These are phyloP conservation scores for Xerocomus brunneocitrinus DNA, from an alignment of 768 basidiomycete species.

Conservation along the genomic window DNA sequence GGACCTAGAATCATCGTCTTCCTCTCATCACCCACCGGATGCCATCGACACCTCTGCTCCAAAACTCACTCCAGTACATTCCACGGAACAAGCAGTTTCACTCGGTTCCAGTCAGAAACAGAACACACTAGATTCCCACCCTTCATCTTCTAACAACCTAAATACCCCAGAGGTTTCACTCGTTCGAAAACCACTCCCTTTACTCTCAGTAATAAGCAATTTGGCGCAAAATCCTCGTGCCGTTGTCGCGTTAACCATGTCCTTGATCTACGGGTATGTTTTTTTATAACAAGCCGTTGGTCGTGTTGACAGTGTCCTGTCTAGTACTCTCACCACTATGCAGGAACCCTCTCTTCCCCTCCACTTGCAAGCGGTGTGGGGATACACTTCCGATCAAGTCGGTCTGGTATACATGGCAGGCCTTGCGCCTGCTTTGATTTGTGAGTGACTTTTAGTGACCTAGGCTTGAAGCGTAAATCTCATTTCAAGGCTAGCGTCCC, in stretches of 20 bases:
- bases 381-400: conserved; percentile 43
- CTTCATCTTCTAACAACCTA: not conserved
- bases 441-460: conserved; percentile 36
- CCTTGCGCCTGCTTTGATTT: conserved; percentile 60
- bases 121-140: not conserved
- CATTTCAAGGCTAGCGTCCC: conserved; percentile 41
- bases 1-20: conserved; percentile 8
- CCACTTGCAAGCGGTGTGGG: conserved; percentile 48
- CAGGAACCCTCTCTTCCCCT: conserved; percentile 57
- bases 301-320: not conserved
- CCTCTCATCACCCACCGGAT: not conserved
- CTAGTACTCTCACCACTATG: conserved; percentile 44
- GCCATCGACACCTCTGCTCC: not conserved
- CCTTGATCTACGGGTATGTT: conserved; percentile 52
- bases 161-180: conserved; percentile 6
- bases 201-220: conserved; percentile 38
- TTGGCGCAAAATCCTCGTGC: conserved; percentile 48
- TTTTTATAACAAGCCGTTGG: not conserved
- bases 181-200: conserved; percentile 30
- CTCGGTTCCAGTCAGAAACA: not conserved
- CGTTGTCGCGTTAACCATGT: conserved; percentile 39
- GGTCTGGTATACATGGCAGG: conserved; percentile 67
- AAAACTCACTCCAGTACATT: not conserved
- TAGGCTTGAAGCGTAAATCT: not conserved
- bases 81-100: not conserved